A percentile compares a stretch with the other conserved stretches of the same genome.
Conservation (phyloP, 495 filamentous ascomycete genomes). For the Pseudoneurospora amorphoporcata region DNA sequence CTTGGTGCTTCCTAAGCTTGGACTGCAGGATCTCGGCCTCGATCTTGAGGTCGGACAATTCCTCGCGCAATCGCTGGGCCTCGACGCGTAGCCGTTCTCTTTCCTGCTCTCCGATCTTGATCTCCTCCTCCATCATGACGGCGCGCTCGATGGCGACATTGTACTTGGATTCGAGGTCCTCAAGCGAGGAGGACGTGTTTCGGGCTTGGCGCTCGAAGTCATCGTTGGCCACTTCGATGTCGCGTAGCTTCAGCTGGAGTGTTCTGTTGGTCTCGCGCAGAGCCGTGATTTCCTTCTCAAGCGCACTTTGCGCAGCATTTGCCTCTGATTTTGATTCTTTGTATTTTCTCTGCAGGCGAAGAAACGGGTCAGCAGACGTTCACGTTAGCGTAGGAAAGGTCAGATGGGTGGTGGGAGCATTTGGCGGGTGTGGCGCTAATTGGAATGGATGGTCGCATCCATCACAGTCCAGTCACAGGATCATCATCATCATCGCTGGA, state of each 20-base stretch:
- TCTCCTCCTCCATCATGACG: slow-evolving; percentile 91
- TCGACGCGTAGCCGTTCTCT: slow-evolving; percentile 80
- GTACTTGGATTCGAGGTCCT: slow-evolving; percentile 95
- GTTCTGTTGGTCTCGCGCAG: slow-evolving; percentile 76
- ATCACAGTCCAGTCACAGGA: slow-evolving; percentile 2
- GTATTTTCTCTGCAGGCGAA: slow-evolving; percentile 67
- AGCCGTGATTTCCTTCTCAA: slow-evolving; percentile 93
- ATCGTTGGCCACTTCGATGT: slow-evolving; percentile 96
- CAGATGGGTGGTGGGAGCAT: neutral
- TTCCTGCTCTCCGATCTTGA: slow-evolving; percentile 82
- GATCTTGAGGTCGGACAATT: slow-evolving; percentile 84
- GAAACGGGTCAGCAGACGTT: neutral
- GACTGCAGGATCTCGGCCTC: slow-evolving; percentile 91
- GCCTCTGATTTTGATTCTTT: slow-evolving; percentile 87
- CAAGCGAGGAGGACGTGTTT: slow-evolving; percentile 85
- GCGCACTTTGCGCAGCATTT: slow-evolving; percentile 64
- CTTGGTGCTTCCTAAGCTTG: slow-evolving; percentile 61
- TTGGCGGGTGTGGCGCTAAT: slow-evolving; percentile 1
- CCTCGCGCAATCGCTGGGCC: slow-evolving; percentile 75
- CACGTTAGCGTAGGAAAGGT: neutral
- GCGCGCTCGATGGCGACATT: slow-evolving; percentile 84
- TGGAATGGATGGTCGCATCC: neutral
- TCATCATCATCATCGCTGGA: slow-evolving; percentile 4
- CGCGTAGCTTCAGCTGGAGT: slow-evolving; percentile 70
- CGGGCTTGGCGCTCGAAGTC: slow-evolving; percentile 94